Conservation (phyloP, 148 eudicot genomes). For the Chenopodium formosanum region DNA sequence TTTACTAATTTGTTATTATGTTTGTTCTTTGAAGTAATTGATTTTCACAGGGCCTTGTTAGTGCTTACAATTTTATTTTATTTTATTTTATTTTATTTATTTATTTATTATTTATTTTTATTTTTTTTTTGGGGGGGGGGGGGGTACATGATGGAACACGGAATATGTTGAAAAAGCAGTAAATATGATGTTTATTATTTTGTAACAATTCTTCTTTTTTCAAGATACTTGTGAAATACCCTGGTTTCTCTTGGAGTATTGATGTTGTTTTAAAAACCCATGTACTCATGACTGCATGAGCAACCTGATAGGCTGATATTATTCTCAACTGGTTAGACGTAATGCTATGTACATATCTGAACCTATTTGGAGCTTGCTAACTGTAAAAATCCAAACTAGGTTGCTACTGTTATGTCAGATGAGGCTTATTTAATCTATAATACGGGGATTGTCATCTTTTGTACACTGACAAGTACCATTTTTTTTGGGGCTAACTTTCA, state of each 20-base stretch:
- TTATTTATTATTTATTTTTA: no score
- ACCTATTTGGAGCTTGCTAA: background rate
- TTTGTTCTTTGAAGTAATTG: no score
- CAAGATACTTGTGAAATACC: background rate
- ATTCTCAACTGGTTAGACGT: slow-evolving; percentile 8
- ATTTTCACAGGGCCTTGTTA: background rate
- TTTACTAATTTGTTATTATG: no score
- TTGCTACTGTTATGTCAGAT: background rate
- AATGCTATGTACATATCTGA: background rate
- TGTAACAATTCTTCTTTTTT: background rate
- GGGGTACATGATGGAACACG: no score
- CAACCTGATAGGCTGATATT: slow-evolving; percentile 1
- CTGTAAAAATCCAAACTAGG: background rate
- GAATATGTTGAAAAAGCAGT: background rate
- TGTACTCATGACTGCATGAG: background rate
- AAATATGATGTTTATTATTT: background rate
- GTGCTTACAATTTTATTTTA: background rate
- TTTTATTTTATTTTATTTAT: no score
- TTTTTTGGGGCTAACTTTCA: slow-evolving; percentile 15
- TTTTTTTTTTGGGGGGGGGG: background rate
- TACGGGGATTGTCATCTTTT: background rate
- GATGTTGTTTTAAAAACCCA: background rate
- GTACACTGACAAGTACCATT: background rate
- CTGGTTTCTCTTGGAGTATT: background rate
- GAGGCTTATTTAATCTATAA: background rate